Evolutionary conservation across 2,329 filamentous ascomycete species (phyloP), one percentile per base, ranked within the genome.

Genomic region (Colletotrichum shisoi): DNA sequence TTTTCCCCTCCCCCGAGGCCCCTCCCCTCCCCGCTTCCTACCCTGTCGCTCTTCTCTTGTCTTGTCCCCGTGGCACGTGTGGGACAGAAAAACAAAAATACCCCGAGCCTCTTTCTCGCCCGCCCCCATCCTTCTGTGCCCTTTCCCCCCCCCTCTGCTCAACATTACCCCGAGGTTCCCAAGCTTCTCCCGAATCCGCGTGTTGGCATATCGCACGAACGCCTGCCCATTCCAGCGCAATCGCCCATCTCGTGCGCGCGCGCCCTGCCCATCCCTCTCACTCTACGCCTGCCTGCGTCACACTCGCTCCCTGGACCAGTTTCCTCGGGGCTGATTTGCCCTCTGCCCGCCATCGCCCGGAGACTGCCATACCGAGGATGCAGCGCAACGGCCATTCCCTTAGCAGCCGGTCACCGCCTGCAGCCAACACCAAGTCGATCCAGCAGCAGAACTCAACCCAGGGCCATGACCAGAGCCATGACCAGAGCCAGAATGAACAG

Each of bases 131-230:
- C 63, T 65, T 49, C 27, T 27, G 44, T 57, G 58, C 52, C 67
- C 56, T 58, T 62, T 73, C 71, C 72, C 61, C 71, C 71, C 27
- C 74, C 71, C 72, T 80, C 79, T 78, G 73, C 77, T 74, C 78
- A 82, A 76, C 79, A 82, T 82, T 81, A 80, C 73, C 80, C 80
- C 79, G 80, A 82, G 75, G 73, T 67, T 58, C 69, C 64, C 57
- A 67, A 62, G 51, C 51, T 62, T 62, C 62, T 68, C 45, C 62
- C 63, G 62, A 68, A 61, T 57, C 52, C 40, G 45, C 49, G n/a
- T 40, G 51, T 57, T 68, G 51, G 59, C 45, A 59, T 42, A 27
- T 65, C 65, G 21, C 61, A 54, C 56, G 44, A 64, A 68, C 64
- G 64, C 60, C 45, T 53, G 53, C 51, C 51, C 6, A 67, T 53